Evolutionary conservation across 1,284 basidiomycete genomes (phyloP).

Genomic region (Takashimella koratensis): DNA sequence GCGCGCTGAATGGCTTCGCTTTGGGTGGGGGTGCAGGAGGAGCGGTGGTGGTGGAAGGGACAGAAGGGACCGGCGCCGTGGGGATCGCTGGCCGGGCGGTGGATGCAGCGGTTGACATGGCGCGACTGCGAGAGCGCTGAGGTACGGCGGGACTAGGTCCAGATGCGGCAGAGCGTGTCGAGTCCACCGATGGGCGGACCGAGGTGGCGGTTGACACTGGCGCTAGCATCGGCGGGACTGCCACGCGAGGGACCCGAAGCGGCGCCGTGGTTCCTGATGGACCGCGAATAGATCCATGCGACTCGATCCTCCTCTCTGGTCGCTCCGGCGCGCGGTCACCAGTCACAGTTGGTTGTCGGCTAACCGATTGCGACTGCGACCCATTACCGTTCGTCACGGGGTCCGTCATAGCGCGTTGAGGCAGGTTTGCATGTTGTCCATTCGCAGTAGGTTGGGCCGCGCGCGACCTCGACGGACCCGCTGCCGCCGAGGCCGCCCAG

Average conservation of each 20-base stretch:
- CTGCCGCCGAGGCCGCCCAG: slow-evolving; percentile 1
- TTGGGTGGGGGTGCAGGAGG: background rate
- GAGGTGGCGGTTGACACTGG: background rate
- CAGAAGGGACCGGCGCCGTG: background rate
- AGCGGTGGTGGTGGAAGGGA: background rate
- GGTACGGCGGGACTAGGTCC: background rate
- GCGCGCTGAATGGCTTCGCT: background rate
- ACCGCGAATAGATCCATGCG: background rate
- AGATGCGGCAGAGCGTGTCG: background rate
- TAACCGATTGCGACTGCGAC: background rate
- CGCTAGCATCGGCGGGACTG: background rate
- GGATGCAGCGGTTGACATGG: background rate
- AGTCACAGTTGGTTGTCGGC: background rate
- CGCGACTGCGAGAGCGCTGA: background rate
- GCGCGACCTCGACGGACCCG: slow-evolving; percentile 1
- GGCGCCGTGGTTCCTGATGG: background rate
- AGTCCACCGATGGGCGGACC: background rate
- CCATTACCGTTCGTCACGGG: background rate
- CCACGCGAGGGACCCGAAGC: background rate
- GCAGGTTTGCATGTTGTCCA: background rate
- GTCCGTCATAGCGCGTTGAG: background rate
- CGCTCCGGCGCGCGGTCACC: background rate
- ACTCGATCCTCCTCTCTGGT: background rate
- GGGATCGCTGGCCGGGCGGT: background rate
- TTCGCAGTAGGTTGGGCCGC: background rate